Base-by-base conservation (phyloP, 139 green algal genomes). In the Coccomyxa sp. region DNA sequence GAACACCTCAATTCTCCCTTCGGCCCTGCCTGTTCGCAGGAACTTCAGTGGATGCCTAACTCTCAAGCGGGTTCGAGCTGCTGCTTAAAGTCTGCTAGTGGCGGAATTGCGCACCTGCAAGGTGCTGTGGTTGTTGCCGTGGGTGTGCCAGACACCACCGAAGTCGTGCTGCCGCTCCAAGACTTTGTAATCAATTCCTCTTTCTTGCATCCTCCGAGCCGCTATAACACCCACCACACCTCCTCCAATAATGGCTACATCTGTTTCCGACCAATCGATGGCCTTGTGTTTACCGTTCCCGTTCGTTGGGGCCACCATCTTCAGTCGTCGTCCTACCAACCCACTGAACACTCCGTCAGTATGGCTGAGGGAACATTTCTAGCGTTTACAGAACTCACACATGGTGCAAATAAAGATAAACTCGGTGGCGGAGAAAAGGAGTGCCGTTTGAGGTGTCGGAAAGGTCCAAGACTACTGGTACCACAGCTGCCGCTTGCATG, bases 71-170 rank as follows among this genome's bases (percentile, higher is more conserved):
- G 3, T 51, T 51, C 3, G 7, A 51, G 3, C 7, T 51, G 38
- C 38, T 51, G n/a, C n/a, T 51, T 51, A 3, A 51, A 51, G 38
- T 51, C 38, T 51, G 38, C 38, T 51, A 51, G 3, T 51, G 38
- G 38, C 38, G 38, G 38, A 51, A 51, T 51, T 7, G 38, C 38
- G 38, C n/a, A 77, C 71, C 71, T 77, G 71, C 23, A 77, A 32
- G 23, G 71, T 77, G 71, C 71, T 77, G 27, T 77, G 71, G n/a
- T 77, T 77, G 71, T 77, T 77, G 25, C 71, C 71, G 71, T 77
- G 71, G 25, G 71, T 77, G 71, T 31, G 27, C 71, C 71, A 77
- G 9, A 77, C 71, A n/a, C 71, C 71, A 38, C 71, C 71, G 31
- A 77, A 77, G 71, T 77, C 71, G 23, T 16, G 27, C 71, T 77